Evolutionary conservation across 1,284 basidiomycete genomes (phyloP).

Genomic region (Apiotrichum gracile): DNA sequence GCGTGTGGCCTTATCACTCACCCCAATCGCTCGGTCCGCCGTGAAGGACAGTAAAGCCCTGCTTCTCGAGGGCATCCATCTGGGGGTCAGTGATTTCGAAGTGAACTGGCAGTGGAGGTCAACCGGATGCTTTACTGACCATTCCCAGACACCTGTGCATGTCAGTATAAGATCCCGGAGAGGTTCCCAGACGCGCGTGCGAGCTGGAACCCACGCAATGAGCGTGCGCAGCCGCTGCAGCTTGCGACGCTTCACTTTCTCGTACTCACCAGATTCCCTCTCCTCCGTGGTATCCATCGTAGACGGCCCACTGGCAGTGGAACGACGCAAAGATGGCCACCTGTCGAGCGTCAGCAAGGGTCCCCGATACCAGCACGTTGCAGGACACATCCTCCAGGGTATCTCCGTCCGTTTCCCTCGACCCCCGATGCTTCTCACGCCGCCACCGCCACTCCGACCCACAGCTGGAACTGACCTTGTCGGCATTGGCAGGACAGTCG

Average conservation of each 20-base stretch:
- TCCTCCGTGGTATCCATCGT: slow-evolving; percentile 8
- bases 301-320: slow-evolving; percentile 11
- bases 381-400: no score
- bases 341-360: background rate
- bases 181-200: background rate
- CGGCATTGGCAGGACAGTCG: slow-evolving; percentile 9
- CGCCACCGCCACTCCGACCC: background rate
- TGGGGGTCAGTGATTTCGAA: no score
- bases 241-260: no score
- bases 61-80: slow-evolving; percentile 10
- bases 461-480: slow-evolving; percentile 5
- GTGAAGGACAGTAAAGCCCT: slow-evolving; percentile 24
- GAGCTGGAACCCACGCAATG: background rate
- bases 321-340: slow-evolving; percentile 3
- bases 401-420: no score
- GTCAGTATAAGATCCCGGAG: background rate
- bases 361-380: no score
- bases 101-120: no score
- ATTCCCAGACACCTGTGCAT: background rate
- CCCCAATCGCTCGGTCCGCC: slow-evolving; percentile 20
- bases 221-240: no score
- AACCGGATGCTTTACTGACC: background rate
- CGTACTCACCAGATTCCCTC: slow-evolving; percentile 2
- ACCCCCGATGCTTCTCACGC: background rate
- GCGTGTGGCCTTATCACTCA: no score